Conservation (phyloP, 345 rosid genomes). For the Eucalyptus tenuipes region DNA sequence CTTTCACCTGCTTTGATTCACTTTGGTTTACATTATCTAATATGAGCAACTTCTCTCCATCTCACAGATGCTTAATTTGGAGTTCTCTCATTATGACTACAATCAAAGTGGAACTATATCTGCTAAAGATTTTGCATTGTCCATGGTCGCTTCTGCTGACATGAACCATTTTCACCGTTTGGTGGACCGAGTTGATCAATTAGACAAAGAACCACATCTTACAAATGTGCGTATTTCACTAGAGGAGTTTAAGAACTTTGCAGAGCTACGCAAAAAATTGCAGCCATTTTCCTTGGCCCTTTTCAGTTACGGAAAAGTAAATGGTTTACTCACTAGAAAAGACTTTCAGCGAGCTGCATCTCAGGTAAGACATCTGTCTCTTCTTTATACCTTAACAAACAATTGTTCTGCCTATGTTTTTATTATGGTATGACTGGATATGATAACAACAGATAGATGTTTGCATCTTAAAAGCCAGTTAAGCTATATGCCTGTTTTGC, state of each 20-base stretch:
- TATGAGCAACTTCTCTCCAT: neutral
- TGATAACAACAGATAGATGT: neutral
- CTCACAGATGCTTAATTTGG: slow-evolving; percentile 63
- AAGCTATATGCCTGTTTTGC: neutral
- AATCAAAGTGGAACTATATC: slow-evolving; percentile 54
- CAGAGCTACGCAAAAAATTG: slow-evolving; percentile 65
- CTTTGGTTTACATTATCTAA: neutral
- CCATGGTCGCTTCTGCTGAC: slow-evolving; percentile 95
- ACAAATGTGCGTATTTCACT: slow-evolving; percentile 41
- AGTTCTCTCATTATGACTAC: slow-evolving; percentile 90
- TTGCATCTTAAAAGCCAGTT: neutral
- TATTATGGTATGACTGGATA: neutral
- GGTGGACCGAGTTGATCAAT: slow-evolving; percentile 57
- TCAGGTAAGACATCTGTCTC: slow-evolving; percentile 24
- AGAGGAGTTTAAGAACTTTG: slow-evolving; percentile 73
- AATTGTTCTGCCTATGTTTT: neutral
- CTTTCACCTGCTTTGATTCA: neutral
- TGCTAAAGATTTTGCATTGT: slow-evolving; percentile 85
- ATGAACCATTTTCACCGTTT: slow-evolving; percentile 50
- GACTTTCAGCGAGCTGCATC: slow-evolving; percentile 91
- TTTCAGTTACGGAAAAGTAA: slow-evolving; percentile 73
- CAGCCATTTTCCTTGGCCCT: slow-evolving; percentile 81
- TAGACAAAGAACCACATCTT: slow-evolving; percentile 35
- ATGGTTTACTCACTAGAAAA: slow-evolving; percentile 52
- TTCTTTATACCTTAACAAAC: neutral